Evolutionary conservation across 78 protist species (phyloP), one percentile per base, ranked within the genome.

Genomic region (Dictyostelium intermedium): DNA sequence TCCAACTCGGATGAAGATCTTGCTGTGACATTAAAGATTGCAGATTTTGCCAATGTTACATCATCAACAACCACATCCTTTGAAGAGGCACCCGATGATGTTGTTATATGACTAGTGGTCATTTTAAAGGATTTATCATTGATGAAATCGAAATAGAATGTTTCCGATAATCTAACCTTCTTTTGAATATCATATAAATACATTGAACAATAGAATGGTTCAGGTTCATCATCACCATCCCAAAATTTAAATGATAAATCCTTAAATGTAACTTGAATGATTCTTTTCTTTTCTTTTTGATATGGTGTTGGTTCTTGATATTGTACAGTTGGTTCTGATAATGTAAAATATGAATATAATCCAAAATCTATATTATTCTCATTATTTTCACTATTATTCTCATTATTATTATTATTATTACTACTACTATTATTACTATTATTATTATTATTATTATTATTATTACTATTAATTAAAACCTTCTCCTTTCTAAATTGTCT

Each of bases 201-300:
- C 83, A 89, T 66, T 20, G 79, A 50, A 35, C 85, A 78, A 69
- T 50, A 89, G 60, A 89, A 89, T 61, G 94, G 94, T 63, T 89
- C 94, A 3, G 60, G 27, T 66, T 89, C 94, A 8, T 89, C 94
- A 20, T 89, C 94, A 13, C 82, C 82, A 16, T 89, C 94, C 94
- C 94, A 89, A 23, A 89, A 39, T 34, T 89, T 89, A 39, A 89
- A 89, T 14, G 45, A 32, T 23, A 89, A 39, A 9, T 89, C 94
- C n/a, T 89, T 89, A 13, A 78, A 60, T 37, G 84, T 83, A 18
- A 89, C 82, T 66, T 63, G 53, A 20, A 89, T 63, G 9, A 60
- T 27, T 37, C 78, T 60, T 18, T 43, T 43, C 50, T 80, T 78
- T 16, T 89, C 94, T 25, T 81, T 80, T 80, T 80, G 82, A 77